Evolutionary conservation across 768 basidiomycete genomes (phyloP).

Genomic region (Mycena amicta): DNA sequence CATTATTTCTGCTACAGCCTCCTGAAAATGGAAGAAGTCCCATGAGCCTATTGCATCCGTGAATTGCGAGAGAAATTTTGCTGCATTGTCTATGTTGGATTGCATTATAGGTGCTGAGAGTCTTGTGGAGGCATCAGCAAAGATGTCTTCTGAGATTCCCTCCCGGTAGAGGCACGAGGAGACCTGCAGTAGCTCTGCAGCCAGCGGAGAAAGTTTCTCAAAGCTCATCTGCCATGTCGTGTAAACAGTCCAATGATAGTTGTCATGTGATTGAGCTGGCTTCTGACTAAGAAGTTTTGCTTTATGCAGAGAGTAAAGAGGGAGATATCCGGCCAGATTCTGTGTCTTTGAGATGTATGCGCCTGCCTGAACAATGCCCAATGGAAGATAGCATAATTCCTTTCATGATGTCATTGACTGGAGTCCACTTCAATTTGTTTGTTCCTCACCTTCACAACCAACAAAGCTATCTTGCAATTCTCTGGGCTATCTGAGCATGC

Average conservation of each 20-base stretch:
- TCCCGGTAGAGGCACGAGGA: slow-evolving; percentile 4
- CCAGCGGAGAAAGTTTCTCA: not conserved
- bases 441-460: no score
- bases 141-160: slow-evolving; percentile 8
- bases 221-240: slow-evolving; percentile 13
- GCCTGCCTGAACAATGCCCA: slow-evolving; percentile 9
- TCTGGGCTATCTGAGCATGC: no score
- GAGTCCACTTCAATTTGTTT: no score
- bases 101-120: no score
- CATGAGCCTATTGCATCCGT: no score
- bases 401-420: no score
- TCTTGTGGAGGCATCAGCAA: no score
- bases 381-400: slow-evolving; percentile 6
- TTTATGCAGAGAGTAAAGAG: not conserved
- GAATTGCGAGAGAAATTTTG: no score
- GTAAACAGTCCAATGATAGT: slow-evolving; percentile 4
- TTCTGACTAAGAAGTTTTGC: not conserved
- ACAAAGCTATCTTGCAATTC: no score
- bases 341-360: slow-evolving; percentile 4
- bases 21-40: no score
- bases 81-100: no score
- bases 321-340: not conserved
- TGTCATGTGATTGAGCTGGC: slow-evolving; percentile 1
- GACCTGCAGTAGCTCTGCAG: not conserved
- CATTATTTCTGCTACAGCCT: no score